These are phyloP conservation scores for Trichophaea hybrida DNA, from an alignment of 2,329 filamentous ascomycete genomes.

Conservation along the genomic window DNA sequence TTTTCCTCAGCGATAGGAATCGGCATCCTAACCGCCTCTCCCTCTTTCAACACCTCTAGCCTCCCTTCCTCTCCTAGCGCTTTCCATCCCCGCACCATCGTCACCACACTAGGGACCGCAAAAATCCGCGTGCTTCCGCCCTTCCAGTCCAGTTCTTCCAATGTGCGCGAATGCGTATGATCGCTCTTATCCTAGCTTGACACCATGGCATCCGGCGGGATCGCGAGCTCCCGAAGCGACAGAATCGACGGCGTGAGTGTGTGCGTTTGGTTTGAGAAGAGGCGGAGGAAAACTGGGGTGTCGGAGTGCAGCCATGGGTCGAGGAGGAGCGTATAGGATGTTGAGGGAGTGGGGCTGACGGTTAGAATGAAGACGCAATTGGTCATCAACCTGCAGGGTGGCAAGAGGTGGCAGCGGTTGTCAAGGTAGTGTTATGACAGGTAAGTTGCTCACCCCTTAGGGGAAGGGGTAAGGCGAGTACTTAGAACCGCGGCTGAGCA, in stretches of 20 bases:
- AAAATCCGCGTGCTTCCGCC: neutral
- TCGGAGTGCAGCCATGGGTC: constrained; percentile 56
- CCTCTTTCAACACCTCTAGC: neutral
- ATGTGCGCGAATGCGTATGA: constrained; percentile 55
- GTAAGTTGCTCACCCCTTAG: no score
- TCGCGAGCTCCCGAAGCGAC: constrained; percentile 39
- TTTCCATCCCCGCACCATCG: neutral
- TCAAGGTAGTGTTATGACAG: no score
- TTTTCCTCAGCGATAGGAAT: neutral
- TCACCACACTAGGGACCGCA: neutral
- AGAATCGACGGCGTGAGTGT: constrained; percentile 42
- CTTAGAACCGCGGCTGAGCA: no score
- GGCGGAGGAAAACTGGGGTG: constrained; percentile 45
- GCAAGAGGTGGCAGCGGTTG: no score
- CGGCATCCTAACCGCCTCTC: neutral
- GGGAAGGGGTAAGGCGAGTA: no score
- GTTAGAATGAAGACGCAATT: no score
- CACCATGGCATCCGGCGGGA: constrained; percentile 43
- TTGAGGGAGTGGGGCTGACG: no score
- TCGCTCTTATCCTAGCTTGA: constrained; percentile 50
- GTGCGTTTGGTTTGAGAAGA: constrained; percentile 46
- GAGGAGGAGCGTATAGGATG: constrained; percentile 51
- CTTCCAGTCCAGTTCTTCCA: constrained; percentile 43
- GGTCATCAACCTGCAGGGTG: no score
- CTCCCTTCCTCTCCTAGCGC: neutral